A percentile compares a stretch with the other conserved stretches of the same genome.
These are phyloP conservation scores for Samsoniella hepiali DNA, from an alignment of 2,329 filamentous ascomycete species.

Conservation along the genomic window DNA sequence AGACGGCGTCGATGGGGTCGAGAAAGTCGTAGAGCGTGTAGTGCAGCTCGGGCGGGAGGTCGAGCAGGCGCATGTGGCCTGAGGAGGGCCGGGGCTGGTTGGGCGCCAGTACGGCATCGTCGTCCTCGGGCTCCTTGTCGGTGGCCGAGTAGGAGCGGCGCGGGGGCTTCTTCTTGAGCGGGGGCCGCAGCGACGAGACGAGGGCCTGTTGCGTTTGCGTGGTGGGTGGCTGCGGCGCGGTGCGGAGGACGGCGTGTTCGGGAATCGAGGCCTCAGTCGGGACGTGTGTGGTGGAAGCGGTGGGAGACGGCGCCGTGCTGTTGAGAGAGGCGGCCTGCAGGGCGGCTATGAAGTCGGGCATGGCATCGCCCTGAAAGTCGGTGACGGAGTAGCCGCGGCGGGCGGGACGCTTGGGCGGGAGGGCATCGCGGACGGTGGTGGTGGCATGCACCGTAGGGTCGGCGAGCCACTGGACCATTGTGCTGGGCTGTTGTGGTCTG, in stretches of 20 bases:
- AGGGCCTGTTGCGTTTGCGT: slow-evolving; percentile 28
- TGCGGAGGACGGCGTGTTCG: slow-evolving; percentile 29
- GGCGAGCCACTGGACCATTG: slow-evolving; percentile 35
- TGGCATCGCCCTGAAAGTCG: slow-evolving; percentile 38
- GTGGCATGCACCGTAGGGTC: slow-evolving; percentile 23
- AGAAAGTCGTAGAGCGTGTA: slow-evolving; percentile 59
- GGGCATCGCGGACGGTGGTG: slow-evolving; percentile 15
- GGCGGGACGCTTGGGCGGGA: slow-evolving; percentile 28
- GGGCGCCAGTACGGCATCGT: slow-evolving; percentile 31
- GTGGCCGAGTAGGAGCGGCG: slow-evolving; percentile 60
- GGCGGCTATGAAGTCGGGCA: slow-evolving; percentile 21
- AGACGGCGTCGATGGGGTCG: slow-evolving; percentile 62
- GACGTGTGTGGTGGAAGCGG: slow-evolving; percentile 20
- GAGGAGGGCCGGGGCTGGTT: slow-evolving; percentile 50
- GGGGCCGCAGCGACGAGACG: slow-evolving; percentile 20
- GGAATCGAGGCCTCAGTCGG: slow-evolving; percentile 33
- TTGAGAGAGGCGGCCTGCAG: slow-evolving; percentile 21
- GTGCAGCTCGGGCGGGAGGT: slow-evolving; percentile 58
- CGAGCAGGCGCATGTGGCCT: slow-evolving; percentile 42
- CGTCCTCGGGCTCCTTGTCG: slow-evolving; percentile 52
- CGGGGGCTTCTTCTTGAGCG: slow-evolving; percentile 41
- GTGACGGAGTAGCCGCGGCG: slow-evolving; percentile 47
- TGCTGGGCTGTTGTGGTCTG: slow-evolving; percentile 10
- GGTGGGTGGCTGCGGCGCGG: slow-evolving; percentile 9
- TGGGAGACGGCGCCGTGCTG: slow-evolving; percentile 19